Evolutionary conservation across 1,139 yeast species (phyloP).

Genomic region (Pichia kudriavzevii): DNA sequence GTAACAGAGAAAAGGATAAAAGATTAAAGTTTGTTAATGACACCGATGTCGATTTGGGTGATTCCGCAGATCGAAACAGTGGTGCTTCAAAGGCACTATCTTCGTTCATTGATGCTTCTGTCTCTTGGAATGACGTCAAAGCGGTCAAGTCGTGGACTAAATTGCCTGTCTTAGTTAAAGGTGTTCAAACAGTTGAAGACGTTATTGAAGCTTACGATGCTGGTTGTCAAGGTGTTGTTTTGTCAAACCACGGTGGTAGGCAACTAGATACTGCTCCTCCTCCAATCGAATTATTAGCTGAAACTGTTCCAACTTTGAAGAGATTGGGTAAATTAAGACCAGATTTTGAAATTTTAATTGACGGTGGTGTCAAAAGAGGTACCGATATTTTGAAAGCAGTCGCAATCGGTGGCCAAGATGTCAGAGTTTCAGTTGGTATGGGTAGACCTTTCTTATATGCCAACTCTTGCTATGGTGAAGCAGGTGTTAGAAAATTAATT

Average conservation of each 20-base stretch:
- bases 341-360: conserved; percentile 57
- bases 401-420: conserved; percentile 71
- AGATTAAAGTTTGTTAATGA: conserved; percentile 56
- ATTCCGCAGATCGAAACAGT: conserved; percentile 53
- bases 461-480: conserved; percentile 68
- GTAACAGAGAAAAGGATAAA: conserved; percentile 72
- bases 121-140: conserved; percentile 57
- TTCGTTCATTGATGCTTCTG: conserved; percentile 74
- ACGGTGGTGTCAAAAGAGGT: conserved; percentile 73
- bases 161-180: conserved; percentile 62
- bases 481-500: conserved; percentile 72
- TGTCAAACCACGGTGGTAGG: conserved; percentile 76
- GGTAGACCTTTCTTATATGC: conserved; percentile 75
- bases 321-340: conserved; percentile 39
- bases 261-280: conserved; percentile 67
- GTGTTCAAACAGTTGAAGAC: conserved; percentile 65
- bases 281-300: conserved; percentile 61
- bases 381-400: conserved; percentile 66
- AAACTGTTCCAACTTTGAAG: conserved; percentile 47
- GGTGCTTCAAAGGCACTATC: conserved; percentile 89
- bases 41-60: conserved; percentile 36
- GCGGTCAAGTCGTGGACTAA: conserved; percentile 50
- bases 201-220: conserved; percentile 54
- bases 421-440: conserved; percentile 73
- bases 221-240: conserved; percentile 59